These are phyloP conservation scores for Suillus subalutaceus DNA, from an alignment of 768 basidiomycete genomes.

Conservation along the genomic window DNA sequence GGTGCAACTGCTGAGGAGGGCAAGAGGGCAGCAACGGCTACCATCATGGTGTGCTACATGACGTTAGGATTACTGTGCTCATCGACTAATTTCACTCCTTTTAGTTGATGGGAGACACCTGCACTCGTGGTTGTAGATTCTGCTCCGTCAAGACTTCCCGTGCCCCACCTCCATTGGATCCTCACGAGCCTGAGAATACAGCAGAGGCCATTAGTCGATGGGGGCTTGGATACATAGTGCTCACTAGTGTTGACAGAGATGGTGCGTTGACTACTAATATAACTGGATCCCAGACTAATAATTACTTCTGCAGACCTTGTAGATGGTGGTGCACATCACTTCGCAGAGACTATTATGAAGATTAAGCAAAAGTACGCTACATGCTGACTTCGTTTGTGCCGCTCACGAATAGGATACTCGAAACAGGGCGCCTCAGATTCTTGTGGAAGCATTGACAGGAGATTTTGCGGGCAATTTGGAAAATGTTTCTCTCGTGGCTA, in stretches of 20 bases:
- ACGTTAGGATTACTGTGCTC: not conserved
- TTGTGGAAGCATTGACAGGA: constrained; percentile 95
- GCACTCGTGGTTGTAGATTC: constrained; percentile 96
- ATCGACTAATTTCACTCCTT: constrained; percentile 13
- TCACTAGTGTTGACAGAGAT: constrained; percentile 96
- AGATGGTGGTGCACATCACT: constrained; percentile 92
- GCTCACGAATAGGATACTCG: constrained; percentile 5
- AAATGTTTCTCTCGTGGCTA: constrained; percentile 81
- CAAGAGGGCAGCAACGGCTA: constrained; percentile 88
- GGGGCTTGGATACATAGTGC: constrained; percentile 97
- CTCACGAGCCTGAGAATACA: constrained; percentile 97
- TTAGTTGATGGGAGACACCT: constrained; percentile 98
- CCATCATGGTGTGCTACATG: constrained; percentile 81
- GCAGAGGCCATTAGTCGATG: constrained; percentile 98
- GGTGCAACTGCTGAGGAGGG: constrained; percentile 68
- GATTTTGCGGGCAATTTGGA: constrained; percentile 86
- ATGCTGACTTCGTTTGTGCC: not conserved
- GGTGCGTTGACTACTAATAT: constrained; percentile 51
- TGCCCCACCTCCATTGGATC: constrained; percentile 86
- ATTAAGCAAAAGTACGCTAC: constrained; percentile 87
- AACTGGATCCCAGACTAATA: not conserved
- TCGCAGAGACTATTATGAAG: constrained; percentile 92
- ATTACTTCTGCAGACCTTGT: constrained; percentile 65
- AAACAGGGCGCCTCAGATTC: constrained; percentile 85
- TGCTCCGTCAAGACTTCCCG: constrained; percentile 96